Conservation (phyloP, 208 protist genomes). For the Leishmania tropica region DNA sequence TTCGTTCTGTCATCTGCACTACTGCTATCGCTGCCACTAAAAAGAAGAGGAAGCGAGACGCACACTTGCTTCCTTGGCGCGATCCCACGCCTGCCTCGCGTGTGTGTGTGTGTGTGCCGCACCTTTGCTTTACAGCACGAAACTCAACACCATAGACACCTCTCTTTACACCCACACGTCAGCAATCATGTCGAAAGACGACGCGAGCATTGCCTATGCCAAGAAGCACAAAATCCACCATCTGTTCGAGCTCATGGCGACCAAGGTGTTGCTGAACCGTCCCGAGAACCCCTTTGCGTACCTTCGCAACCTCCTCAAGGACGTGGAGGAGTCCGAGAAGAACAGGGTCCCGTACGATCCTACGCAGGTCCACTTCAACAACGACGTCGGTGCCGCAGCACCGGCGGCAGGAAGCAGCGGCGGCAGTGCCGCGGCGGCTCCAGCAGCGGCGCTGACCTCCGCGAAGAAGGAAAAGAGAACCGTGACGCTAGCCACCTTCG, state of each 20-base stretch:
- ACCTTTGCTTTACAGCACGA: neutral
- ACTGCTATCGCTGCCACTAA: neutral
- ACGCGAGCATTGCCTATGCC: conserved; percentile 80
- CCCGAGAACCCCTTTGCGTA: conserved; percentile 90
- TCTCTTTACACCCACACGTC: neutral
- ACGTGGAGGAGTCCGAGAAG: conserved; percentile 77
- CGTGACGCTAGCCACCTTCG: conserved; percentile 88
- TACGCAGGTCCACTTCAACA: conserved; percentile 59
- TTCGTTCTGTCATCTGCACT: neutral
- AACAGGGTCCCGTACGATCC: conserved; percentile 86
- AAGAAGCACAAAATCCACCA: conserved; percentile 91
- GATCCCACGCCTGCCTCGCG: neutral
- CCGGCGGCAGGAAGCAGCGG: neutral
- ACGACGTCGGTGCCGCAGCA: neutral
- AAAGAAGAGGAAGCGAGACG: neutral
- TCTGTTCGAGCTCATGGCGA: conserved; percentile 91
- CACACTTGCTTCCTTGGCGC: neutral
- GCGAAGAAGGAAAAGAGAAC: conserved; percentile 31
- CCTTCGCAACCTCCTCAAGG: conserved; percentile 68
- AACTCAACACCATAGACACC: neutral
- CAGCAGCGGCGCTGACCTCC: neutral
- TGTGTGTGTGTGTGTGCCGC: neutral
- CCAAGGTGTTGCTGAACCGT: conserved; percentile 82
- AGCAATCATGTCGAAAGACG: conserved; percentile 60
- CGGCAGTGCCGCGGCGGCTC: neutral